phyloP scores from a whole-genome alignment of 2,329 filamentous ascomycete genomes.

The Hymenoscyphus fructigenus region DNA sequence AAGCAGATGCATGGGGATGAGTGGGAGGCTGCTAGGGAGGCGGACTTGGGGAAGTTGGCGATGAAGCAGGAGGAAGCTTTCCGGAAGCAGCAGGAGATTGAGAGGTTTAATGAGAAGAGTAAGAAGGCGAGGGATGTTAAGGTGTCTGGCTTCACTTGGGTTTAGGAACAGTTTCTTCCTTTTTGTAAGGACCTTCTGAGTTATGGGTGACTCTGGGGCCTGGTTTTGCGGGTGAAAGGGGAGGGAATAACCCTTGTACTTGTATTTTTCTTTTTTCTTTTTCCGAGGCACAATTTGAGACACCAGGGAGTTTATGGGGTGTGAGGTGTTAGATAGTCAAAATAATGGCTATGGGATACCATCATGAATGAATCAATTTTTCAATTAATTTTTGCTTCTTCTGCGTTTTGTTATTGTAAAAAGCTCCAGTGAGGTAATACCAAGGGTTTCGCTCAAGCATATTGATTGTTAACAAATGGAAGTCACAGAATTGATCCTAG shows the following conservation, averaged over 20 bases:
- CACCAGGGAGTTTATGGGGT: not conserved
- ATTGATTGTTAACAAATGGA: not conserved
- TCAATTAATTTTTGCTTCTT: too few relatives aligned
- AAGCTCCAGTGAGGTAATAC: too few relatives aligned
- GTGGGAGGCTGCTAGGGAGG: constrained; percentile 27
- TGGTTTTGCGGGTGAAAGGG: not conserved
- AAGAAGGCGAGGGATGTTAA: constrained; percentile 23
- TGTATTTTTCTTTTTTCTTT: too few relatives aligned
- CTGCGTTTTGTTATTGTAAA: too few relatives aligned
- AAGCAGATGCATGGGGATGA: constrained; percentile 31
- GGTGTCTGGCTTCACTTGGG: constrained; percentile 28
- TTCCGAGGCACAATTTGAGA: too few relatives aligned
- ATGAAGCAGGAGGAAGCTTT: constrained; percentile 21
- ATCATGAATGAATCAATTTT: not conserved
- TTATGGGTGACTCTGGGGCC: not conserved
- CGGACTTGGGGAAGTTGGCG: constrained; percentile 19
- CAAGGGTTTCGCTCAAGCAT: too few relatives aligned
- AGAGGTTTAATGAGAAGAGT: constrained; percentile 18
- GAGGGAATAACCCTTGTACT: too few relatives aligned
- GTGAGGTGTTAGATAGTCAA: not conserved
- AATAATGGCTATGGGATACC: not conserved
- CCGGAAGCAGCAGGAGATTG: constrained; percentile 17
- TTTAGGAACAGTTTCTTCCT: constrained; percentile 11
- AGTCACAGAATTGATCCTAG: too few relatives aligned
- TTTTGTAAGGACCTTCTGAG: not conserved